Evolutionary conservation across 2,329 filamentous ascomycete species (phyloP), one percentile per base, ranked within the genome.

Genomic region (Cercospora sp.): DNA sequence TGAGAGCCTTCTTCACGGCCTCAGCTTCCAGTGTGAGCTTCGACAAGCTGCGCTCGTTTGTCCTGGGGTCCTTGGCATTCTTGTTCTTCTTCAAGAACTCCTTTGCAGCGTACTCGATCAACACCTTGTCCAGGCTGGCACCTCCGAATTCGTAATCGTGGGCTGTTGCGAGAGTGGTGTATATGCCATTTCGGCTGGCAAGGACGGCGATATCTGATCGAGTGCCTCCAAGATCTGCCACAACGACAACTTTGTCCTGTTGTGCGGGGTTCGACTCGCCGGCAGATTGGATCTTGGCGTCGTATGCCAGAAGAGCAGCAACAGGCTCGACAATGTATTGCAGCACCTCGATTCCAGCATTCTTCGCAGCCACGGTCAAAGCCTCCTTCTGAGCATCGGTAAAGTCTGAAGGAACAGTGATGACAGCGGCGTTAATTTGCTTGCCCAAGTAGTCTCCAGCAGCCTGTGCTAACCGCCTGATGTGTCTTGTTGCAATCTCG

Each of bases 81-180:
- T 90, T 90, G 87, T 98, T 88, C 87, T 96, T 97, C 88, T 99
- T 98, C 78, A 95, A 87, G 83, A 99, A 99, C 82, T 99, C 95
- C 86, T 99, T 99, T 75, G 94, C 91, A 75, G 98, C 97, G 85
- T 97, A 90, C 79, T 99, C 94, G 79, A 97, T 91, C 67, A 99
- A 86, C 60, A 94, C 91, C 79, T 95, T 87, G 83, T 99, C 95
- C 66, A 99, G 86, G 73, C 93, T 89, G 39, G 88, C 86, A 77
- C 95, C 95, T 66, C 92, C 90, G 74, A 94, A 91, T 78, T 98
- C 94, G 82, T 96, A 97, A 84, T 99, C 95, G 83, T 98, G 95
- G 31, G 91, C 89, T 12, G 94, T 96, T 20, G 95, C 93, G 67
- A 99, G 86, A 75, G 97, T 89, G 69, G 93, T 97, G 86, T 98